Evolutionary conservation across 192 early-diverging fungal species (phyloP), one percentile per base, ranked within the genome.

Genomic region (Polychytrium aggregatum): DNA sequence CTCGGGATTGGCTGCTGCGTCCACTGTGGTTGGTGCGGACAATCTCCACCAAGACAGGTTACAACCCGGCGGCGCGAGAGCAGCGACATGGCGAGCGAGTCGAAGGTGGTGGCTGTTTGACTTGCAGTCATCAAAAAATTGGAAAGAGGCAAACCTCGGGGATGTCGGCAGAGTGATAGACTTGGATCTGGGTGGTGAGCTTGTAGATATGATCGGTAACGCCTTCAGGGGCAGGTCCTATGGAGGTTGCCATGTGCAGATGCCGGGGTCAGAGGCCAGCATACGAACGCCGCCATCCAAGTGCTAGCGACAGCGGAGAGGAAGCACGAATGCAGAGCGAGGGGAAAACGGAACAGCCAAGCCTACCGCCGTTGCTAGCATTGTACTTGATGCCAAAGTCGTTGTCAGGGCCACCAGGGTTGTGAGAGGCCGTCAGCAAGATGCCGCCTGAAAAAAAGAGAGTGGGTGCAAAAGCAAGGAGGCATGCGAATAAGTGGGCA

Each of bases 341-440:
- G 26, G 13, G 30, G 16, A n/a, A n/a, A n/a, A n/a, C n/a, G n/a
- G n/a, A n/a, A n/a, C n/a, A n/a, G n/a, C n/a, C n/a, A 28, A 11
- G 18, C 45, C n/a, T 24, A 70, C 74, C 95, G 41, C 95, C 95
- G 64, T 94, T 98, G 74, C 75, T 70, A 52, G 84, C 83, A 68
- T 98, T 98, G 69, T 88, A 98, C 70, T 98, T 98, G 65, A 98
- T 92, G 43, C 95, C 95, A 79, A 98, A 98, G 66, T 98, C 95
- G 54, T 89, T 85, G 27, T 90, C 74, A 24, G 95, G 95, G 41
- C 95, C 95, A 42, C 95, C 95, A 17, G 95, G 92, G 70, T 98
- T 98, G 73, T 98, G 95, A 26, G 91, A 94, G 11, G 95, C 95
- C n/a, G 92, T 96, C 54, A 98, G 67, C 40, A 98, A 76, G 41